Percentiles rank a stretch among this genome's conserved stretches.
Conservation (phyloP, 768 basidiomycete genomes). For the Dentipellis fragilis region DNA sequence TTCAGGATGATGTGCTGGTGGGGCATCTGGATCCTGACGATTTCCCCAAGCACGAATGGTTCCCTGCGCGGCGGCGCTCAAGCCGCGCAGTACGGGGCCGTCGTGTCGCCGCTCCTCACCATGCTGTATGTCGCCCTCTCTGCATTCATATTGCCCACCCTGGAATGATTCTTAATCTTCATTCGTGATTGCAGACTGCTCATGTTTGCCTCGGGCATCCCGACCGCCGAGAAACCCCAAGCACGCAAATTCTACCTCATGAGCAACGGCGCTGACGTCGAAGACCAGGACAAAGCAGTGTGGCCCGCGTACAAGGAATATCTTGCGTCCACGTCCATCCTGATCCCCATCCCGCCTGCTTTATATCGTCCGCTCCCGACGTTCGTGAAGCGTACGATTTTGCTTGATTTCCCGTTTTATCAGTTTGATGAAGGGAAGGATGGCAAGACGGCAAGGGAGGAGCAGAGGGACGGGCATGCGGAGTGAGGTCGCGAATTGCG, state of each 20-base stretch:
- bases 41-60: constrained; percentile 48
- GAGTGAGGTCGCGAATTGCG: not conserved
- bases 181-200: constrained; percentile 44
- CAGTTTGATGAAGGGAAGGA: constrained; percentile 29
- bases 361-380: constrained; percentile 43
- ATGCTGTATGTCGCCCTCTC: constrained; percentile 37
- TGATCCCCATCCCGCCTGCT: constrained; percentile 49
- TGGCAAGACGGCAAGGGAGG: not conserved
- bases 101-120: constrained; percentile 58
- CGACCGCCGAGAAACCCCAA: constrained; percentile 57
- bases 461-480: not conserved
- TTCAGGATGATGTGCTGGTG: constrained; percentile 52
- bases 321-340: constrained; percentile 44
- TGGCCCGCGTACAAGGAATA: constrained; percentile 51
- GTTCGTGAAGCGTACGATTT: constrained; percentile 40
- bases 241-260: constrained; percentile 50
- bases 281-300: constrained; percentile 19
- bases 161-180: too few species aligned
- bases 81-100: constrained; percentile 48
- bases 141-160: not conserved
- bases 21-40: constrained; percentile 51
- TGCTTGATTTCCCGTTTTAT: constrained; percentile 58
- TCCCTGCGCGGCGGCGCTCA: constrained; percentile 29
- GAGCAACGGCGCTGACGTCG: constrained; percentile 24
- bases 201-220: constrained; percentile 62